Evolutionary conservation across 2,329 filamentous ascomycete genomes (phyloP), one percentile per base, ranked within the genome.

Genomic region (Pseudocercospora pini-densiflorae): DNA sequence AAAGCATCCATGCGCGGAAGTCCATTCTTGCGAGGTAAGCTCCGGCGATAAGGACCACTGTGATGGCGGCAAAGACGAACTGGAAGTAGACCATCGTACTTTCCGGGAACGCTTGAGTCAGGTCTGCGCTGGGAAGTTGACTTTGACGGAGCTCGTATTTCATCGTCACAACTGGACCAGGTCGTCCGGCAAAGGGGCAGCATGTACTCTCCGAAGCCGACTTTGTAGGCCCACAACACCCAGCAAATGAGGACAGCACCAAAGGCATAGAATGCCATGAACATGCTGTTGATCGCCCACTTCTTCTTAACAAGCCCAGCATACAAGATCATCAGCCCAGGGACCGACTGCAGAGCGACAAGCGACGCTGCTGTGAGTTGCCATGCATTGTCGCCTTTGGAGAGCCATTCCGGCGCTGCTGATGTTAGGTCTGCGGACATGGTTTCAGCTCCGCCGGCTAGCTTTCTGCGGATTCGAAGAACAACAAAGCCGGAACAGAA

Each of bases 1-100:
- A 85, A 19, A 84, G 68, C 80, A 84, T 84, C 83, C 83, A 85
- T 36, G 83, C 83, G 9, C 76, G 73, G 70, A 85, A 84, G 71
- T 81, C 84, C 81, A 85, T 84, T 47, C 83, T 77, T 27, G 82
- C 80, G 1, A 85, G 78, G 40, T 80, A 80, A 5, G 81, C 79
- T 5, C 83, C 83, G 0, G 82, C 83, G 62, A 81, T 73, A 53
- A 85, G 81, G 59, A 84, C 78, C 1, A 85, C 70, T 0, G 83
- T 85, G 68, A 85, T 85, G 49, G 82, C 83, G 0, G 83, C 83
- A 73, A 85, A 85, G 55, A 84, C 83, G 69, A 85, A 85, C 69
- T 85, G 83, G 75, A 85, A 85, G 73, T 85, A 85, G 0, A 85
- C 76, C 83, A 85, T 85, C 2, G 83, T 85, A 5, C 79, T 77